Base-by-base conservation (phyloP, 31 red algal species). In the Odonthalia washingtoniensis region DNA sequence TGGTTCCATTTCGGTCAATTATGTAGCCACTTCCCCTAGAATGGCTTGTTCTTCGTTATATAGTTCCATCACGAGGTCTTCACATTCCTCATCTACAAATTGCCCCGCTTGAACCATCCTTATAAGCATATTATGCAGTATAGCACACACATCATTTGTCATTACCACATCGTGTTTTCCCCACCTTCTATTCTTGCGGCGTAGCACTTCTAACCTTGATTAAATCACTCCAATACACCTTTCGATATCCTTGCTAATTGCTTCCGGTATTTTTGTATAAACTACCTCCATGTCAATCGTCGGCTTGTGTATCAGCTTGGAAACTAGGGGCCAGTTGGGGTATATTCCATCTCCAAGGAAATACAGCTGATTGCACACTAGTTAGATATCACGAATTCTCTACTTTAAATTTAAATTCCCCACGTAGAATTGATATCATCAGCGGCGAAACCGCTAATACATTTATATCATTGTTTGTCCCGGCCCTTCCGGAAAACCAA, bases 381-480 rank as follows among this genome's bases (percentile, higher is more conserved):
- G n/a, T n/a, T n/a, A n/a, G n/a, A 64, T 24, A 70, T 70, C 37
- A 89, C 41, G 2, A 39, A 18, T 21, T 70, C 80, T 4, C 86
- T 77, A 14, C 70, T 77, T 33, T 75, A 77, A 14, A 89, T n/a
- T 28, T 37, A 24, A 60, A 89, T 79, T 63, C 24, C 5, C 77
- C 77, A 53, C 49, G 44, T 1, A 82, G 18, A 1, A 81, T 65
- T 38, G 80, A 60, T 5, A 72, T 65, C 9, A 89, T 77, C 1
- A 89, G 65, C 14, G 86, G 61, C 4, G 60, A 70, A 64, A 81
- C 82, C 32, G 65, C 77, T 1, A 89, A 1, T 14, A 89, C 77
- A 5, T 60, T 70, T 31, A 65, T 72, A 36, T 89, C 77, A 6
- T 89, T 89, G 57, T 82, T 89, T 6, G 86, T 89, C 24, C 86